phyloP scores from a whole-genome alignment of 164 flowering plant species.

The Piper longum region DNA sequence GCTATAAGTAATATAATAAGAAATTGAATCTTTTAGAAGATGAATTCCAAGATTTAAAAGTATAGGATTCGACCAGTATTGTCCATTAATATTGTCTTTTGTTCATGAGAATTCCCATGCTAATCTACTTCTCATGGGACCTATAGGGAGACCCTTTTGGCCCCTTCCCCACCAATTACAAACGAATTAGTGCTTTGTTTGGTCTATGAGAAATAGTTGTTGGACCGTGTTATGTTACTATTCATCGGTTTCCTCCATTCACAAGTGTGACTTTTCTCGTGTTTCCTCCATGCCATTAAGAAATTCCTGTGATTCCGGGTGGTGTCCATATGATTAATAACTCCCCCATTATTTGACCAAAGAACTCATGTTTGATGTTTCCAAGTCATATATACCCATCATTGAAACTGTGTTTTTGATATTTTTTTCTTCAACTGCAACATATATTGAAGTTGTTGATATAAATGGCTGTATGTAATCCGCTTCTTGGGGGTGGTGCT shows the following conservation, averaged over 20 bases:
- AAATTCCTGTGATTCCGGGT: background rate
- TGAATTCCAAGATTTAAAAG: background rate
- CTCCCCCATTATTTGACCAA: background rate
- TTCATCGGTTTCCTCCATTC: background rate
- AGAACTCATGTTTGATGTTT: background rate
- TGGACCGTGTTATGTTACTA: background rate
- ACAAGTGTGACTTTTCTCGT: background rate
- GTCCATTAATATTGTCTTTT: conserved; percentile 8
- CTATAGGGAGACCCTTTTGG: background rate
- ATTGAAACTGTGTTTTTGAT: too few species aligned
- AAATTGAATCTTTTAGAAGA: too few species aligned
- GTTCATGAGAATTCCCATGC: conserved; percentile 14
- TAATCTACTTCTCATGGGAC: background rate
- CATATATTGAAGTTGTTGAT: too few species aligned
- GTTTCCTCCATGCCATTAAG: background rate
- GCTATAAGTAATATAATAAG: too few species aligned
- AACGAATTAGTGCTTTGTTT: too few species aligned
- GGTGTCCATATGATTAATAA: background rate
- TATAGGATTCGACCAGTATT: conserved; percentile 6
- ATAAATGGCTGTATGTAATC: too few species aligned
- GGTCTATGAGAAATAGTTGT: background rate
- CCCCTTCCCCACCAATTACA: background rate
- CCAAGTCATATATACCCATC: background rate
- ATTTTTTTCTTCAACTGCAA: too few species aligned
- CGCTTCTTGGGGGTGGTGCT: too few species aligned